Evolutionary conservation across 2,329 filamentous ascomycete genomes (phyloP), one percentile per base, ranked within the genome.

Genomic region (Alternaria novae-zelandiae): DNA sequence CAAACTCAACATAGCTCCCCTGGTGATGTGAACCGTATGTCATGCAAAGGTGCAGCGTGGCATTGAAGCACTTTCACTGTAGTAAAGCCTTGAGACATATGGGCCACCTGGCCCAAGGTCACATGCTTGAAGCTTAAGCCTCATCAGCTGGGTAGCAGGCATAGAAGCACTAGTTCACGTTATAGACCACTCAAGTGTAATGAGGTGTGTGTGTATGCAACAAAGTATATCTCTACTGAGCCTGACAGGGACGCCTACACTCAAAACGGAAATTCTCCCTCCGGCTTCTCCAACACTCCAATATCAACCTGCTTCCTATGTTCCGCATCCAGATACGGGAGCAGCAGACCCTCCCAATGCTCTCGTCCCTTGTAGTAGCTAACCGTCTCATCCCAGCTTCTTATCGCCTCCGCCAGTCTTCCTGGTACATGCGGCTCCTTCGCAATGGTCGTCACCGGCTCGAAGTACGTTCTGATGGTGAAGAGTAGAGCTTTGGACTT

Each of bases 351-450:
- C 5, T 59, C 47, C 41, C 46, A 59, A 20, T 54, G 32, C 6
- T 45, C 47, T 21, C 47, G 53, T 13, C 57, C 47, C 15, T 54
- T 54, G 41, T 59, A 59, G 20, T 59, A 46, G 26, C 49, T 54
- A 2, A 46, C 25, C 1, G 41, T 46, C 15, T 46, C 49, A 26
- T 59, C 41, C 57, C 57, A 59, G 20, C 51, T 26, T 7, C 49
- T 21, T 5, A 54, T 54, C 17, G 41, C 49, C 15, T 59, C 47
- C 7, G 25, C 28, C 57, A 59, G 15, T 54, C 36, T 26, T 25
- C 49, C 57, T 17, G 49, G 57, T 11, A 57, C 44, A 49, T 57
- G 54, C 8, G 54, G 54, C n/a, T 57, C 54, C 26, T 49, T 57
- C 15, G n/a, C 54, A 12, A 57, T 57, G 1, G 54, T 57, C 6